These are phyloP conservation scores for Pseudogymnoascus sp. DNA, from an alignment of 2,329 filamentous ascomycete species.

Conservation along the genomic window DNA sequence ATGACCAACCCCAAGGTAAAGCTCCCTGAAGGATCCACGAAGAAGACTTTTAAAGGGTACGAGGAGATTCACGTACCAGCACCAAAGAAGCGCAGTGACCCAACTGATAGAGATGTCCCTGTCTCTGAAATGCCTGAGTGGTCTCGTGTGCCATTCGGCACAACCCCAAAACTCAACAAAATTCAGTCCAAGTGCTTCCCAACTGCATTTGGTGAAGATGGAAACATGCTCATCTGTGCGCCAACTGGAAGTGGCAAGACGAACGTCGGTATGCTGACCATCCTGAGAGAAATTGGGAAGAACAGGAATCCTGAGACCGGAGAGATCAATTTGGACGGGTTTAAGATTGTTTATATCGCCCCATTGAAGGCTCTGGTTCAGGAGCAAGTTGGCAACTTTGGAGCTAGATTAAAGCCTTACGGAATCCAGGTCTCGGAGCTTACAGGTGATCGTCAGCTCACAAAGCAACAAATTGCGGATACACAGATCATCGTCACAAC, in stretches of 20 bases:
- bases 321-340: constrained; percentile 90
- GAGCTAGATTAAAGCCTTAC: constrained; percentile 79
- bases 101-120: constrained; percentile 71
- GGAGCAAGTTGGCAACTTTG: constrained; percentile 97
- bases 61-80: constrained; percentile 96
- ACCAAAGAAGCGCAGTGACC: constrained; percentile 77
- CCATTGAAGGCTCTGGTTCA: constrained; percentile 92
- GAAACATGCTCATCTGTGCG: constrained; percentile 95
- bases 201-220: constrained; percentile 84
- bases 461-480: constrained; percentile 95
- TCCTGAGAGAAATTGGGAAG: constrained; percentile 93
- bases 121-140: constrained; percentile 87
- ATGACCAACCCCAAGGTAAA: constrained; percentile 99
- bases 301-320: constrained; percentile 81
- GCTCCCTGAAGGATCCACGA: constrained; percentile 87
- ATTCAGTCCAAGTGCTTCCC: constrained; percentile 93
- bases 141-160: constrained; percentile 79
- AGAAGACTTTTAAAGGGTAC: constrained; percentile 93
- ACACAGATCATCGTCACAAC: constrained; percentile 98
- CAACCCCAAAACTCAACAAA: constrained; percentile 79
- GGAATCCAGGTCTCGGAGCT: constrained; percentile 91
- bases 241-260: constrained; percentile 97
- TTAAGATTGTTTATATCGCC: constrained; percentile 98
- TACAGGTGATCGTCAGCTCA: constrained; percentile 94
- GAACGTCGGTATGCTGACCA: constrained; percentile 95